Conservation (phyloP, 2,329 filamentous ascomycete species). For the Epichloe coenophiala region DNA sequence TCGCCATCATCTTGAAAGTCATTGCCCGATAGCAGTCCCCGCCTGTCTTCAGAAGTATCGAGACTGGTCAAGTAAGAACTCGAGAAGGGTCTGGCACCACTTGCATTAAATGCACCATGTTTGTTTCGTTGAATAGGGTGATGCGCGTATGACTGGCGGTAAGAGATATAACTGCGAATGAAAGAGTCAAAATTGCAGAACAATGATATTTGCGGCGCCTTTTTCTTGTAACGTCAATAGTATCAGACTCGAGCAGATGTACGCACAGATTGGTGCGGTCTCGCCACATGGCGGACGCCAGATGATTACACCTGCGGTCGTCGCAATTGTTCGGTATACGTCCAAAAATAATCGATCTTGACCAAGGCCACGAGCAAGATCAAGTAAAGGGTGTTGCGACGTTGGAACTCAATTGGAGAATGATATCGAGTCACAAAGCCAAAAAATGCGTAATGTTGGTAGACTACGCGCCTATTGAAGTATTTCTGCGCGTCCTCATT, state of each 20-base stretch:
- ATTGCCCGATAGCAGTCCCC: constrained; percentile 71
- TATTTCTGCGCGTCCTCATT: no score
- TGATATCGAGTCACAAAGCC: no score
- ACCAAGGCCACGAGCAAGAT: background rate
- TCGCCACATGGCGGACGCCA: constrained; percentile 78
- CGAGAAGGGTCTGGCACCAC: constrained; percentile 42
- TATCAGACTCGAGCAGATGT: constrained; percentile 6
- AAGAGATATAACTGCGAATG: constrained; percentile 75
- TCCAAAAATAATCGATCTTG: background rate
- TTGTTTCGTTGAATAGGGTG: constrained; percentile 78
- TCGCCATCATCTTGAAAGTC: constrained; percentile 80
- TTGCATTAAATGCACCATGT: constrained; percentile 34
- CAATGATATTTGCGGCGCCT: background rate
- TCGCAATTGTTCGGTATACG: constrained; percentile 7
- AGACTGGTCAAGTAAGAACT: constrained; percentile 41
- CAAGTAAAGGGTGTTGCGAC: background rate
- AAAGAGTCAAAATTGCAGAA: background rate
- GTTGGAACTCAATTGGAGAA: background rate
- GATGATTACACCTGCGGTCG: constrained; percentile 12
- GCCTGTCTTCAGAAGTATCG: constrained; percentile 38
- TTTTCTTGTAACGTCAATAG: background rate
- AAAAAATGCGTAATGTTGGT: no score
- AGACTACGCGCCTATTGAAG: no score
- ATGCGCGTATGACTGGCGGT: constrained; percentile 95
- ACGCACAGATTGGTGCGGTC: constrained; percentile 95